Conservation (phyloP, 768 basidiomycete species). For the Cystofilobasidium ferigula region DNA sequence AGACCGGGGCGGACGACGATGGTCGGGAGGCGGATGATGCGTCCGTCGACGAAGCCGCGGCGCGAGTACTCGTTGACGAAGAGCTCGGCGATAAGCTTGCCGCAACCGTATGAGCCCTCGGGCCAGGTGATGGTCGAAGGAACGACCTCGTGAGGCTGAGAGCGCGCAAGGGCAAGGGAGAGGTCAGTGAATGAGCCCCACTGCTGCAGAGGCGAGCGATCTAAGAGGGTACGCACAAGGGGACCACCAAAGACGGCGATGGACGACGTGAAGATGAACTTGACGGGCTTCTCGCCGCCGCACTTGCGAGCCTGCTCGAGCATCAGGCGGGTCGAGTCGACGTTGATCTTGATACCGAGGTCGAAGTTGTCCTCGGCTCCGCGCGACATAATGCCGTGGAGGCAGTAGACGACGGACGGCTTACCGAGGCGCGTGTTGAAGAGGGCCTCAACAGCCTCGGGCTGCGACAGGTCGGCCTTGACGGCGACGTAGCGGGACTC, state of each 20-base stretch:
- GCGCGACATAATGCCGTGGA: conserved; percentile 52
- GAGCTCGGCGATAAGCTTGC: conserved; percentile 37
- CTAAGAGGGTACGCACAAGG: conserved; percentile 15
- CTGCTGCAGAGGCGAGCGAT: not conserved
- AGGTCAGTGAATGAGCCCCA: not conserved
- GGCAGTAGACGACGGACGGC: conserved; percentile 34
- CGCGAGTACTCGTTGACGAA: conserved; percentile 38
- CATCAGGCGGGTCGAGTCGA: conserved; percentile 48
- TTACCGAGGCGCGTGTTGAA: conserved; percentile 36
- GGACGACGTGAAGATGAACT: conserved; percentile 52
- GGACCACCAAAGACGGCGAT: conserved; percentile 54
- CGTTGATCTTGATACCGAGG: conserved; percentile 43
- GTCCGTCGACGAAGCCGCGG: conserved; percentile 35
- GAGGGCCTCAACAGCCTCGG: conserved; percentile 32
- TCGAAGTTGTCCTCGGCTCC: conserved; percentile 54
- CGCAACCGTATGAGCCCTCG: conserved; percentile 36
- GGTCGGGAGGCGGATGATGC: conserved; percentile 36
- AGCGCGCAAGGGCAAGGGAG: not conserved
- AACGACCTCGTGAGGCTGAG: not conserved
- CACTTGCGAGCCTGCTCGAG: conserved; percentile 34
- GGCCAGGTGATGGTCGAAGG: conserved; percentile 33
- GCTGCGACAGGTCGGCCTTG: conserved; percentile 36
- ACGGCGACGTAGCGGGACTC: conserved; percentile 28
- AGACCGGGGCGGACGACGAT: conserved; percentile 36
- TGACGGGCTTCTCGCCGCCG: conserved; percentile 36